A percentile compares a stretch with the other conserved stretches of the same genome.
These are phyloP conservation scores for Stenocarpella maydis DNA, from an alignment of 2,329 filamentous ascomycete species.

Conservation along the genomic window DNA sequence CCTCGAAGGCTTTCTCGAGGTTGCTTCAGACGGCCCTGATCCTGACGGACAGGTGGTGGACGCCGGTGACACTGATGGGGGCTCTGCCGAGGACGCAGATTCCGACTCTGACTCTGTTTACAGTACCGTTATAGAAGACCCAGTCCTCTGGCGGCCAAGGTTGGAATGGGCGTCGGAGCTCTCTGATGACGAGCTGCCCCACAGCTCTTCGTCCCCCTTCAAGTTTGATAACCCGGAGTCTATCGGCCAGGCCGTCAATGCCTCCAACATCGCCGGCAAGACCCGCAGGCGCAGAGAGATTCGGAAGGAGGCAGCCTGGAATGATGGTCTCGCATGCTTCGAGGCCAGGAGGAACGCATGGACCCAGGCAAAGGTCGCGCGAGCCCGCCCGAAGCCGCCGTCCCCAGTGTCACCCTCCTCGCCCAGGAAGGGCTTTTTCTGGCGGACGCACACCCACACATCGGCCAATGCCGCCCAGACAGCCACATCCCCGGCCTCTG, in stretches of 20 bases:
- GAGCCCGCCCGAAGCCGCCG: constrained; percentile 57
- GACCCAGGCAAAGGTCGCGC: constrained; percentile 77
- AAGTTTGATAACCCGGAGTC: constrained; percentile 60
- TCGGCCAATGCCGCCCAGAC: constrained; percentile 47
- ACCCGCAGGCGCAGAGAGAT: constrained; percentile 64
- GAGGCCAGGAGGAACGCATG: constrained; percentile 80
- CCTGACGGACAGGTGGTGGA: constrained; percentile 4
- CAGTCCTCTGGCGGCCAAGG: constrained; percentile 57
- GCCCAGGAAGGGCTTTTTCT: constrained; percentile 58
- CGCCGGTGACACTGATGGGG: constrained; percentile 46
- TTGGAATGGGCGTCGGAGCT: constrained; percentile 66
- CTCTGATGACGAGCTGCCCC: constrained; percentile 56
- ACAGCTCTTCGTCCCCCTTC: constrained; percentile 53
- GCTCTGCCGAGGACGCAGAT: constrained; percentile 50
- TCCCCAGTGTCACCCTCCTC: constrained; percentile 52
- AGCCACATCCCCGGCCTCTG: constrained; percentile 35
- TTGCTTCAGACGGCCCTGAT: constrained; percentile 27
- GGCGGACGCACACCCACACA: constrained; percentile 50
- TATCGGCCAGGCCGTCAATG: constrained; percentile 52
- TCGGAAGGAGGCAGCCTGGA: constrained; percentile 76
- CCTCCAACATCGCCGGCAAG: constrained; percentile 57
- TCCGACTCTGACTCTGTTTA: constrained; percentile 61
- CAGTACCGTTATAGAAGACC: constrained; percentile 65
- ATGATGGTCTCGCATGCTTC: constrained; percentile 83
- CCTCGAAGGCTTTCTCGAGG: constrained; percentile 29